Evolutionary conservation across 1,284 basidiomycete species (phyloP).

Genomic region (Ustilago trichophora): DNA sequence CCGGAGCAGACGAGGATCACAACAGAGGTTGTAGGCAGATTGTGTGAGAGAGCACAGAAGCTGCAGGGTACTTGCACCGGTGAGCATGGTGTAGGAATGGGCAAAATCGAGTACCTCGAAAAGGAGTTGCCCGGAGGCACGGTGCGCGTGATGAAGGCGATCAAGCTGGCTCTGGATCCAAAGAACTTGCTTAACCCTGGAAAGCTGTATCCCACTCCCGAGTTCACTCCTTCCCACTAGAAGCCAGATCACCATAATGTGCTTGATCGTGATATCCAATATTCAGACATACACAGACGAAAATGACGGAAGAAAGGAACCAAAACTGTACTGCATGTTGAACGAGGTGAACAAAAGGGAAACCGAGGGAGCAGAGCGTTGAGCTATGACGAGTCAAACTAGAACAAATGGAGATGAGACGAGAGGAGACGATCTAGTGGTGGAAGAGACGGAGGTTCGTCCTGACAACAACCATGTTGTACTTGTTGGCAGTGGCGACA

Average conservation of each 20-base stretch:
- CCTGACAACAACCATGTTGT: slow-evolving; percentile 63
- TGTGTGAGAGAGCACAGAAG: slow-evolving; percentile 69
- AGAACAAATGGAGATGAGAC: no score
- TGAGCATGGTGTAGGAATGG: slow-evolving; percentile 60
- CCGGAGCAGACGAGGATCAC: slow-evolving; percentile 57
- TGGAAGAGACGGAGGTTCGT: slow-evolving; percentile 66
- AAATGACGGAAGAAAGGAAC: neutral
- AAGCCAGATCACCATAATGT: no score
- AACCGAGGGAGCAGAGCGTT: slow-evolving; percentile 1
- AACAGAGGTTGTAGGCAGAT: slow-evolving; percentile 68
- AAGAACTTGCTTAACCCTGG: slow-evolving; percentile 59
- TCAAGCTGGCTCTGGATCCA: slow-evolving; percentile 57
- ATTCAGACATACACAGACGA: no score
- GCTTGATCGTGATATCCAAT: no score
- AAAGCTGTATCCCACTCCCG: slow-evolving; percentile 37
- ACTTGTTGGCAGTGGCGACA: slow-evolving; percentile 61
- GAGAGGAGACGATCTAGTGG: slow-evolving; percentile 45
- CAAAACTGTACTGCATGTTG: slow-evolving; percentile 18
- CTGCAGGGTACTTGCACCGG: slow-evolving; percentile 70
- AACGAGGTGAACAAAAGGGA: slow-evolving; percentile 10
- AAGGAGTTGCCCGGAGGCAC: slow-evolving; percentile 53
- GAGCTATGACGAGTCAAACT: no score
- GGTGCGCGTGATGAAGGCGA: slow-evolving; percentile 45
- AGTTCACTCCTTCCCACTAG: slow-evolving; percentile 7
- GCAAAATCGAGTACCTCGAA: slow-evolving; percentile 54